Evolutionary conservation across 2,329 filamentous ascomycete species (phyloP), one percentile per base, ranked within the genome.

Genomic region (Diaporthe sp.): DNA sequence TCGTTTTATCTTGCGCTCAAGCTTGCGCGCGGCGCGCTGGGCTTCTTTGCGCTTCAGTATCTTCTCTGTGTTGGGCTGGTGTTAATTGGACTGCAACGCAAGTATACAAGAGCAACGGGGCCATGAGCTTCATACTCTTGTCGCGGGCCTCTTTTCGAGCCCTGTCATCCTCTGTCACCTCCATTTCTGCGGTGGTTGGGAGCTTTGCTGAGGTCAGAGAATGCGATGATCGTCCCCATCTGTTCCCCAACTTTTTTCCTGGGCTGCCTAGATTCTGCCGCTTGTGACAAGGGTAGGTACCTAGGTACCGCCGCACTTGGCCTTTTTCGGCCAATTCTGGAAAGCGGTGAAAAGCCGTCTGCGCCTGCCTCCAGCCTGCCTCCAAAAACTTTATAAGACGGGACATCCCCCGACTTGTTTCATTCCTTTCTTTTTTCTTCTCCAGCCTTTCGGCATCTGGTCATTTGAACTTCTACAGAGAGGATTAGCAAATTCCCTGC

Each of bases 401-500:
- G 15, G 58, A 51, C 71, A 39, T 44, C 44, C 72, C 28, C 28
- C 63, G 13, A 17, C 42, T 44, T 7, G 25, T 28, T 67, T 37
- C 13, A n/a, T 9, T 28, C 1, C n/a, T 3, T 53, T 60, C 20
- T 31, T 34, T 22, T 44, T 65, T 55, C 39, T 47, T 75, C 51
- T 42, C 8, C 44, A 34, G 58, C 68, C 58, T 75, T 17, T 51
- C 39, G 73, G 68, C 74, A 76, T 71, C 15, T 39, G 57, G 71
- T 61, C 53, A 71, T 49, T 57, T 71, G 72, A 75, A 72, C 37
- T 9, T 17, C 10, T 76, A 77, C 67, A 77, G 76, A 76, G 71
- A 76, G 34, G 51, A 71, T 75, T 93, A 93, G 92, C 92, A 94
- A 91, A 92, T 92, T 92, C 92, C 90, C 89, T 91, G 90, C 90